Evolutionary conservation across 768 basidiomycete species (phyloP), one percentile per base, ranked within the genome.

Genomic region (Termitomyces sp.): DNA sequence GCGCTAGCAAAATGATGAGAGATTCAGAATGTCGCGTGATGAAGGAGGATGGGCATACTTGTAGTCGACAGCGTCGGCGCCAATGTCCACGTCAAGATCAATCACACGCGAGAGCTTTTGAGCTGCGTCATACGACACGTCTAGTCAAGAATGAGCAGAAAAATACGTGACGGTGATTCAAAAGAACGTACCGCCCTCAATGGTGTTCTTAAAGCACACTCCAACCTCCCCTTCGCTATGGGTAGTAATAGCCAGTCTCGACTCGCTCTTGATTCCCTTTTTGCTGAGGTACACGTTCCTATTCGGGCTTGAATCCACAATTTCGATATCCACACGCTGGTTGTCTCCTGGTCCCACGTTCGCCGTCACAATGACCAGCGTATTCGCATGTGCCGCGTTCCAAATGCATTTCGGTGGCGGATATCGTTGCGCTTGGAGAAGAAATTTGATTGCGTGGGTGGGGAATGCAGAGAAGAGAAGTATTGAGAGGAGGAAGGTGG

Each of bases 51-150:
- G 55, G 45, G n/a, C 40, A 11, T 69, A 96, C 95, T 99, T 98
- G 83, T 98, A 98, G 76, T 99, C 97, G 40, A 98, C 90, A 2
- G 97, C 97, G 69, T 98, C 96, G 13, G 96, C 96, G 38, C 97
- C 97, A 73, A 99, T 96, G 70, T 99, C 97, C 40, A 98, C 85
- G 70, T 99, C 97, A 60, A 98, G 78, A 79, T 99, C 96, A 63
- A 99, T 75, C 44, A 91, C 84, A 16, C 94, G 84, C 44, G 79
- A 74, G 65, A 85, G 77, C 58, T 83, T 81, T 36, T 74, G 69
- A 3, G 78, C 78, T 55, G 87, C 75, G 28, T 81, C 79, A 50
- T 71, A 69, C 24, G 79, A 75, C 20, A 82, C 73, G 20, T 80
- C 87, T 88, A 42, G 62, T 58, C 28, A 52, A 52, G 24, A 50